A percentile compares a stretch with the other conserved stretches of the same genome.
Evolutionary conservation across 805 yeast genomes (phyloP).

Genomic region (Candida maltosa): DNA sequence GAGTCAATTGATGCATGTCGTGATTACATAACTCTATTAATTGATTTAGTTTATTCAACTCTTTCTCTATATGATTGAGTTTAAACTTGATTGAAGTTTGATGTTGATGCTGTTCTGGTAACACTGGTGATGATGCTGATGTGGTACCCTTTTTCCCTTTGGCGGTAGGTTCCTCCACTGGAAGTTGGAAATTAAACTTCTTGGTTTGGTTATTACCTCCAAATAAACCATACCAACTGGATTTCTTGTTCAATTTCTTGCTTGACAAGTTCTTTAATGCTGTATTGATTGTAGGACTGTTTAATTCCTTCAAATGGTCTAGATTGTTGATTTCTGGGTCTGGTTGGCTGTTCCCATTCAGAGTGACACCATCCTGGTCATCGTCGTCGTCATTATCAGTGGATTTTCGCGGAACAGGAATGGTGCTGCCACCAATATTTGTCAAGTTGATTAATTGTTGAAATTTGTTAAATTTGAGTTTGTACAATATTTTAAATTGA

Average conservation of each 20-base stretch:
- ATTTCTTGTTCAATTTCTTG: constrained; percentile 24
- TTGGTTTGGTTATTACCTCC: constrained; percentile 28
- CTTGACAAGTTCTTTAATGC: constrained; percentile 32
- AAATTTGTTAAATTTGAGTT: constrained; percentile 34
- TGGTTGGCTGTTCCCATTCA: constrained; percentile 4
- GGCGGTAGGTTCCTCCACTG: constrained; percentile 4
- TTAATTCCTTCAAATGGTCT: constrained; percentile 29
- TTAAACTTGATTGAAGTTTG: constrained; percentile 21
- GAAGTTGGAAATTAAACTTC: constrained; percentile 9
- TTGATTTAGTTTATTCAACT: constrained; percentile 44
- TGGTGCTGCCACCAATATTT: constrained; percentile 8
- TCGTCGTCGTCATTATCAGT: not conserved
- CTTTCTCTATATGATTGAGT: constrained; percentile 36
- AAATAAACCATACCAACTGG: constrained; percentile 43
- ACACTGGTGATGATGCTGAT: not conserved
- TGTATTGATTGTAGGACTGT: constrained; percentile 36
- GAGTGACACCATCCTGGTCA: constrained; percentile 1
- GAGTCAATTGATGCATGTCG: constrained; percentile 44
- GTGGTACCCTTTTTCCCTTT: too few relatives aligned
- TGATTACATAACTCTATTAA: constrained; percentile 39
- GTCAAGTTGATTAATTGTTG: constrained; percentile 33
- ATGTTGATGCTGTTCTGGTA: constrained; percentile 1
- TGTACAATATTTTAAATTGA: constrained; percentile 42
- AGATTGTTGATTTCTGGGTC: constrained; percentile 11
- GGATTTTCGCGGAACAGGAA: constrained; percentile 5